phyloP scores from a whole-genome alignment of 768 basidiomycete species.

The Grammothele lineata region DNA sequence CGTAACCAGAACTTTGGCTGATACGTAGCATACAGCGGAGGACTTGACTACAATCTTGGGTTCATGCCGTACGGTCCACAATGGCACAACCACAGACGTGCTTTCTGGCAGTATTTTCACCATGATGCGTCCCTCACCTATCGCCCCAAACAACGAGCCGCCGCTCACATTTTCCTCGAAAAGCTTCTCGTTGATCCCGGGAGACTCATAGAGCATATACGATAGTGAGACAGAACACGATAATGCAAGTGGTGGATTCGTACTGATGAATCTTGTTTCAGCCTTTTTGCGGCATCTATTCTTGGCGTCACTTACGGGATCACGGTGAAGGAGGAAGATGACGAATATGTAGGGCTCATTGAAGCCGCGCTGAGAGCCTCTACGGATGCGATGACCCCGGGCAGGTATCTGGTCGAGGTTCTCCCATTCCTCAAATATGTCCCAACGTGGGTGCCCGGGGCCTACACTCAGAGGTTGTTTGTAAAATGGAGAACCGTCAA shows the following conservation, averaged over 20 bases:
- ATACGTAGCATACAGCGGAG: neutral
- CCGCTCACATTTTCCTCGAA: neutral
- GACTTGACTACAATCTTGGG: neutral
- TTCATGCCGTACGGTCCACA: slow-evolving; percentile 6
- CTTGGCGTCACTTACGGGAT: no score
- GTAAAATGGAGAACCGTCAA: neutral
- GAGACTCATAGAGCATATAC: slow-evolving; percentile 1
- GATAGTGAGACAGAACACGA: neutral
- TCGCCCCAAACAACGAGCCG: neutral
- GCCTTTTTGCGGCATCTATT: no score
- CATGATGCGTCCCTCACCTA: neutral
- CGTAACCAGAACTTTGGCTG: neutral
- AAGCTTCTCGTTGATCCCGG: neutral
- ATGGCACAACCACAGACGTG: slow-evolving; percentile 11
- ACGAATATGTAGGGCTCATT: no score
- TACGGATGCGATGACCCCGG: neutral
- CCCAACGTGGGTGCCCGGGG: slow-evolving; percentile 20
- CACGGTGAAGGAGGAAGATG: no score
- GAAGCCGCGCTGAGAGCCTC: no score
- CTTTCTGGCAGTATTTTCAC: slow-evolving; percentile 10
- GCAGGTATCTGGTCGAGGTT: slow-evolving; percentile 21
- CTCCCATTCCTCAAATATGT: slow-evolving; percentile 19
- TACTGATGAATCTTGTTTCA: no score
- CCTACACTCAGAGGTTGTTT: neutral
- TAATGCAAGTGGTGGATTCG: no score